These are phyloP conservation scores for Thuidium tamariscinum DNA, from an alignment of 225 moss, liverwort and hornwort species.

Conservation along the genomic window DNA sequence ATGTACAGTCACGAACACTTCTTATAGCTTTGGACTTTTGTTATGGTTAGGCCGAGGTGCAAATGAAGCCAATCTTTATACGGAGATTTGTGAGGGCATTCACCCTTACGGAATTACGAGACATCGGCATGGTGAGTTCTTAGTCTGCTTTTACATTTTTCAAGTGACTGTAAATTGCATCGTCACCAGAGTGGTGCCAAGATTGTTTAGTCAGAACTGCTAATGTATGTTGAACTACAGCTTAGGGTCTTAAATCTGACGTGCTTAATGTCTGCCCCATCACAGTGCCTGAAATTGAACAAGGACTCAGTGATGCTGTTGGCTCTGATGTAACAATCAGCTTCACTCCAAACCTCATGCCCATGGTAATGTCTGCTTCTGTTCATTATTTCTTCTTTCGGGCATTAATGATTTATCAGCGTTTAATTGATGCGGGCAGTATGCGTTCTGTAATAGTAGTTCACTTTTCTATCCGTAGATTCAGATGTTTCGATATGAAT, in stretches of 20 bases:
- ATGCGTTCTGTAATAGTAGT: neutral
- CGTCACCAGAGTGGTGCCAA: neutral
- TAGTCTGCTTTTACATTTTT: neutral
- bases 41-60: conserved; percentile 58
- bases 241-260: neutral
- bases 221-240: neutral
- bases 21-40: neutral
- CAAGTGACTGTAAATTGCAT: neutral
- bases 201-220: neutral
- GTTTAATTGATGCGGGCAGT: neutral
- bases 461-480: neutral
- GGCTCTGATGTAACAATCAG: conserved; percentile 66
- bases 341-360: conserved; percentile 81
- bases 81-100: conserved; percentile 86
- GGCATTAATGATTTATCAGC: neutral
- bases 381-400: neutral
- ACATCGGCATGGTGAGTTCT: conserved; percentile 71
- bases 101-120: conserved; percentile 81
- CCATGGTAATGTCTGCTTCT: conserved; percentile 37
- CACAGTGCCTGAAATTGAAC: conserved; percentile 86
- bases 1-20: neutral
- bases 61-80: conserved; percentile 83
- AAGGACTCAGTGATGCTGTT: conserved; percentile 57
- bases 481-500: neutral
- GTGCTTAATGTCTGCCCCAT: neutral